These are phyloP conservation scores for Saccharomycopsis fodiens DNA, from an alignment of 805 yeast species.

Conservation along the genomic window DNA sequence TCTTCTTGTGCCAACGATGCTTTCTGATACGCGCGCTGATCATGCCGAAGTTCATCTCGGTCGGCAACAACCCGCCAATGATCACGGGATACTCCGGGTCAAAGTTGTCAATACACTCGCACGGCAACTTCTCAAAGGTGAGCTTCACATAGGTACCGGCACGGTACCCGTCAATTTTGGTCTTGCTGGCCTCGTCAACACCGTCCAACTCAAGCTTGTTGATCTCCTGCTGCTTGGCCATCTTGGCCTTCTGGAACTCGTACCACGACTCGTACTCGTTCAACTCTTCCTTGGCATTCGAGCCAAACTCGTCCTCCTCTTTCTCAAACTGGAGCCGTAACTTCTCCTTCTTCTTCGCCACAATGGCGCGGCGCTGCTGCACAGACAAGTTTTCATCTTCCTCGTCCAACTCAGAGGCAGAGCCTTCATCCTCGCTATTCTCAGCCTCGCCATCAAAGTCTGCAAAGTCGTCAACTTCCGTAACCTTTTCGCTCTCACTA, in stretches of 20 bases:
- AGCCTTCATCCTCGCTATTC: conserved; percentile 34
- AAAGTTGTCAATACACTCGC: conserved; percentile 83
- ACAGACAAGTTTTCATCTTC: conserved; percentile 27
- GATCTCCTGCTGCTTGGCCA: conserved; percentile 92
- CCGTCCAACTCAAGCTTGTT: conserved; percentile 71
- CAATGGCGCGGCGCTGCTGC: conserved; percentile 45
- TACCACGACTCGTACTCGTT: conserved; percentile 96
- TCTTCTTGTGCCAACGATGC: conserved; percentile 98
- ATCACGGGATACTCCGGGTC: conserved; percentile 81
- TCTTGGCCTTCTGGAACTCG: conserved; percentile 92
- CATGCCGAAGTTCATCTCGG: conserved; percentile 90
- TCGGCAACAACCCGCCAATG: conserved; percentile 83
- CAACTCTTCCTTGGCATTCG: conserved; percentile 46
- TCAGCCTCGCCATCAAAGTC: conserved; percentile 47
- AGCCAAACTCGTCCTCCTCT: conserved; percentile 41
- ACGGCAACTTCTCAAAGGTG: conserved; percentile 76
- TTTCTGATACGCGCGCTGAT: conserved; percentile 91
- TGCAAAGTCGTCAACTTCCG: conserved; percentile 36
- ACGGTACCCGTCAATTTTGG: conserved; percentile 80
- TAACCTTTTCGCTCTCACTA: conserved; percentile 29
- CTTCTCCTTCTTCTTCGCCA: conserved; percentile 86
- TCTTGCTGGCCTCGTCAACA: conserved; percentile 70
- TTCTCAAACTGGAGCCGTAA: conserved; percentile 85
- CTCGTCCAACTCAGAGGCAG: conserved; percentile 33
- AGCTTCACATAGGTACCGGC: conserved; percentile 93